These are phyloP conservation scores for Sphaerobolus stellatus DNA, from an alignment of 1,284 basidiomycete species.

Conservation along the genomic window DNA sequence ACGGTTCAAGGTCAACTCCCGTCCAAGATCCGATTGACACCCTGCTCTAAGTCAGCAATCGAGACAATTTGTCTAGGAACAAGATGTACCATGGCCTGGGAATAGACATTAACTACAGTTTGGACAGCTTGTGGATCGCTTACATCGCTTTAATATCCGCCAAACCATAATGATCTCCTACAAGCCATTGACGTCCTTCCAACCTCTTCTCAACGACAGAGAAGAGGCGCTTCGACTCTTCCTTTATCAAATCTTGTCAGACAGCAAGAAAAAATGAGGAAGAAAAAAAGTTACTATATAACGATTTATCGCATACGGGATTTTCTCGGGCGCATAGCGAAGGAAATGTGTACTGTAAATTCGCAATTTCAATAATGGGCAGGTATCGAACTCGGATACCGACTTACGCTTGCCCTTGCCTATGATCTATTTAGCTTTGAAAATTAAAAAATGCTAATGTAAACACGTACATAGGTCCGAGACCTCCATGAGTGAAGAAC, in stretches of 20 bases:
- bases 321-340: conserved; percentile 20
- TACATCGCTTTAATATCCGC: conserved; percentile 13
- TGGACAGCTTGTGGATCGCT: background rate
- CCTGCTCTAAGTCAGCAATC: background rate
- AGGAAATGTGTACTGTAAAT: conserved; percentile 6
- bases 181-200: conserved; percentile 7
- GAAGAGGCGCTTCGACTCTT: conserved; percentile 7
- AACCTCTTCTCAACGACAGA: conserved; percentile 8
- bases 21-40: conserved; percentile 5
- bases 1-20: background rate
- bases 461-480: conserved; percentile 10
- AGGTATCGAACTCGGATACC: background rate
- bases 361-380: background rate
- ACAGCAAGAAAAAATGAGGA: too few relatives aligned
- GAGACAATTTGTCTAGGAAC: background rate
- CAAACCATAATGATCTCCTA: conserved; percentile 9
- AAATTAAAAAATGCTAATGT: background rate
- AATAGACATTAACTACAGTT: background rate
- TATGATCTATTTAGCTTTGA: background rate
- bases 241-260: background rate
- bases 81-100: conserved; percentile 8
- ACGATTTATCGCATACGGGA: conserved; percentile 29
- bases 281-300: conserved; percentile 19
- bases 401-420: conserved; percentile 10
- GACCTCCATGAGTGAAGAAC: conserved; percentile 21